Conservation (phyloP, 805 yeast species). For the Henningerozyma blattae region DNA sequence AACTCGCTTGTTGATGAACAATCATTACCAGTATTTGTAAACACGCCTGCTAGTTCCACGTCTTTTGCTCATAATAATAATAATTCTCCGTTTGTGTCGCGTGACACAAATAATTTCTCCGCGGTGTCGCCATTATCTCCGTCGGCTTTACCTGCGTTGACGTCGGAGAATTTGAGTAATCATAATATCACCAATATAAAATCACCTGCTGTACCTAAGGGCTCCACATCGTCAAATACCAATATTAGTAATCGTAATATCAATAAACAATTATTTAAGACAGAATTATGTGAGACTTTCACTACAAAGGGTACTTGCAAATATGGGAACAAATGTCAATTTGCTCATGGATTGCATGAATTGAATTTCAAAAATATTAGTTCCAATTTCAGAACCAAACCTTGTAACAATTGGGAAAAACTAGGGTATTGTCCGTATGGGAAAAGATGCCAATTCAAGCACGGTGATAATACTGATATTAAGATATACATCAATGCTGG, state of each 20-base stretch:
- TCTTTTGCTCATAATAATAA: too few relatives aligned
- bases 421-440: constrained; percentile 81
- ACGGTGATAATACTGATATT: constrained; percentile 35
- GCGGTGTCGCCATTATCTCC: too few relatives aligned
- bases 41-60: too few relatives aligned
- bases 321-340: constrained; percentile 84
- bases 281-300: constrained; percentile 78
- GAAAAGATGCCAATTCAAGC: constrained; percentile 84
- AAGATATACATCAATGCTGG: constrained; percentile 19
- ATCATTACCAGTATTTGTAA: too few relatives aligned
- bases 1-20: too few relatives aligned
- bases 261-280: constrained; percentile 69
- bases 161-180: too few relatives aligned
- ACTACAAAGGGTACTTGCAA: constrained; percentile 65
- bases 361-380: constrained; percentile 54
- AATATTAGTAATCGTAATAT: constrained; percentile 8
- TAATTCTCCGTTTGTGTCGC: too few relatives aligned
- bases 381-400: constrained; percentile 81
- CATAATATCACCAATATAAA: too few relatives aligned
- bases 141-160: too few relatives aligned
- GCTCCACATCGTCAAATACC: neutral
- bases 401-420: constrained; percentile 80
- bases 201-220: too few relatives aligned
- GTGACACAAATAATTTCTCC: too few relatives aligned
- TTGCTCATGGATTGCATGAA: constrained; percentile 82